Evolutionary conservation across 805 yeast species (phyloP).

Genomic region (Candida ipomoeae): DNA sequence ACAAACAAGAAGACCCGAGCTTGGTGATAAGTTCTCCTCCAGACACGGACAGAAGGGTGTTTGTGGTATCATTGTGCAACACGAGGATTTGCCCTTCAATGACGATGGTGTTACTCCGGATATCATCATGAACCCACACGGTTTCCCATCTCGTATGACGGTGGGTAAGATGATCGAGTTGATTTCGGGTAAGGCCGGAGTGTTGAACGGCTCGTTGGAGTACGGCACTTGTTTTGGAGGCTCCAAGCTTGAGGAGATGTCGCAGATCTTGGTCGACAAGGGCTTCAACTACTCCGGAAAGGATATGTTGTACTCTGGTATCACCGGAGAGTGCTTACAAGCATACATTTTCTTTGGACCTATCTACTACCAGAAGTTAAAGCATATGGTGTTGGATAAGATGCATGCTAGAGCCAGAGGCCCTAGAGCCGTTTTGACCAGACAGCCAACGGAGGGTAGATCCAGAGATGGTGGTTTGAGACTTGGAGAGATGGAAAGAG

Average conservation of each 20-base stretch:
- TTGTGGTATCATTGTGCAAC: constrained; percentile 96
- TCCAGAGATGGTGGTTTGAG: constrained; percentile 98
- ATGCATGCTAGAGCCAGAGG: constrained; percentile 99
- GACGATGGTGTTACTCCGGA: constrained; percentile 92
- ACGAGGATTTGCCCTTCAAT: constrained; percentile 93
- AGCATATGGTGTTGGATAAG: constrained; percentile 98
- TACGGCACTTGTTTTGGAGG: constrained; percentile 99
- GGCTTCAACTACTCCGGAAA: constrained; percentile 96
- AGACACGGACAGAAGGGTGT: constrained; percentile 97
- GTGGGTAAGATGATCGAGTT: constrained; percentile 98
- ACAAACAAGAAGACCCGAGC: constrained; percentile 95
- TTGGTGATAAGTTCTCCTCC: constrained; percentile 95
- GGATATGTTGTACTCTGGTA: constrained; percentile 95
- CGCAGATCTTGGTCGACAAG: constrained; percentile 78
- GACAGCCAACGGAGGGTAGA: constrained; percentile 94
- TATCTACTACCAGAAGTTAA: constrained; percentile 93
- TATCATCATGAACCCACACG: constrained; percentile 98
- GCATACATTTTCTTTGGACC: constrained; percentile 99
- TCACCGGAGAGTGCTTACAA: constrained; percentile 94
- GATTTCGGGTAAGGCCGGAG: constrained; percentile 97
- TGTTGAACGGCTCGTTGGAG: constrained; percentile 81
- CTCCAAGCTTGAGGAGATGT: constrained; percentile 93
- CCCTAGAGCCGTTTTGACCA: constrained; percentile 94
- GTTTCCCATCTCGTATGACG: constrained; percentile 99
- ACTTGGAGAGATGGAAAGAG: constrained; percentile 99